Conservation (phyloP, 805 yeast genomes). For the Candida gorgasii region DNA sequence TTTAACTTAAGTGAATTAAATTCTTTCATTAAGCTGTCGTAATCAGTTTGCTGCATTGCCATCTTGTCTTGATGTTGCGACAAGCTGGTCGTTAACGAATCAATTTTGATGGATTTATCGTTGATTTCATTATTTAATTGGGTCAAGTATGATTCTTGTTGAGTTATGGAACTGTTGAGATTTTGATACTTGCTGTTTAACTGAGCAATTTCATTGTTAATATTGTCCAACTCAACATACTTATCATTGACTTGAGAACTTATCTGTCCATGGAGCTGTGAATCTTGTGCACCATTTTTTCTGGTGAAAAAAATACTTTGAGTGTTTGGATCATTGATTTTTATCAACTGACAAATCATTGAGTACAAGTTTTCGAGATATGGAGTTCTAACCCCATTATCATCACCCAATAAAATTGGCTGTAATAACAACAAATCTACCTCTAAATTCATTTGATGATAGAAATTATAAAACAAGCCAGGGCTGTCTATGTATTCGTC, state of each 20-base stretch:
- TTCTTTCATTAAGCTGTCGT: slow-evolving; percentile 12
- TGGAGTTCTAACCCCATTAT: slow-evolving; percentile 81
- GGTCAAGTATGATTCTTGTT: slow-evolving; percentile 22
- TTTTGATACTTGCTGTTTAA: slow-evolving; percentile 11
- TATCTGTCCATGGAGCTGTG: neutral
- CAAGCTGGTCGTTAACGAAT: slow-evolving; percentile 17
- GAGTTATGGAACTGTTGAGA: slow-evolving; percentile 20
- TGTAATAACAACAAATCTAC: slow-evolving; percentile 78
- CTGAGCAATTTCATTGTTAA: slow-evolving; percentile 23
- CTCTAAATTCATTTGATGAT: slow-evolving; percentile 51
- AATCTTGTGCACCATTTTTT: slow-evolving; percentile 17
- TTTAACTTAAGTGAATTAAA: slow-evolving; percentile 9
- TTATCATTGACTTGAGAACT: slow-evolving; percentile 20
- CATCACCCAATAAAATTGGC: slow-evolving; percentile 90
- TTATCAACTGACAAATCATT: slow-evolving; percentile 62
- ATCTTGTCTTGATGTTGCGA: slow-evolving; percentile 18
- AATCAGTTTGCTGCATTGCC: slow-evolving; percentile 11
- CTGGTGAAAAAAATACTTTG: slow-evolving; percentile 32
- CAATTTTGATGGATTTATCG: slow-evolving; percentile 21
- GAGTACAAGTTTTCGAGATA: slow-evolving; percentile 87
- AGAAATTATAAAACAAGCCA: slow-evolving; percentile 65
- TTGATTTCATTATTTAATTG: slow-evolving; percentile 24
- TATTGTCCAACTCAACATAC: slow-evolving; percentile 20
- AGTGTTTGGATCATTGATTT: slow-evolving; percentile 35
- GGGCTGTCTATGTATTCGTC: slow-evolving; percentile 50